phyloP scores from a whole-genome alignment of 192 early-diverging fungal species.

The Gonapodya sp. region DNA sequence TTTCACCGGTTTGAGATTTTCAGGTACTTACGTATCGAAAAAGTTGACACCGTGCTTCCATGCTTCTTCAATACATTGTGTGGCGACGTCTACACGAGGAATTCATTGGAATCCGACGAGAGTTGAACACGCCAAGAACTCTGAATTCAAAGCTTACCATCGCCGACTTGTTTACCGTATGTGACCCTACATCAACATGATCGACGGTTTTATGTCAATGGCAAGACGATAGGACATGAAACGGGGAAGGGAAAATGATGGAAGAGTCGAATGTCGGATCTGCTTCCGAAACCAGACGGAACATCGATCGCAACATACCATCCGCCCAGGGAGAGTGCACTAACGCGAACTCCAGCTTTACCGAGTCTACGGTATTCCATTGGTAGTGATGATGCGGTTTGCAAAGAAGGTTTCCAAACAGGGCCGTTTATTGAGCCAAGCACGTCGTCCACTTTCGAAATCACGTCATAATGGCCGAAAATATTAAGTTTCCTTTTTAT shows the following conservation, averaged over 20 bases:
- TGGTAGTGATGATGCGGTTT: not conserved
- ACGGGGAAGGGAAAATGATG: no score
- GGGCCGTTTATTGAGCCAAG: no score
- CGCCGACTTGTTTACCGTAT: slow-evolving; percentile 46
- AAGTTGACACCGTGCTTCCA: slow-evolving; percentile 69
- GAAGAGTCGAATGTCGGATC: slow-evolving; percentile 26
- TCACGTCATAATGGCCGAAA: no score
- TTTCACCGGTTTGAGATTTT: no score
- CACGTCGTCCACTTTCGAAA: no score
- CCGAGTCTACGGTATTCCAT: slow-evolving; percentile 9
- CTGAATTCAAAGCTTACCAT: slow-evolving; percentile 15
- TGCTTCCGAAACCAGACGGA: slow-evolving; percentile 46
- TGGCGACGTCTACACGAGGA: slow-evolving; percentile 43
- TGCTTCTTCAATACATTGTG: slow-evolving; percentile 55
- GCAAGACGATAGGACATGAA: no score
- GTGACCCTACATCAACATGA: slow-evolving; percentile 28
- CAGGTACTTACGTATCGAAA: slow-evolving; percentile 36
- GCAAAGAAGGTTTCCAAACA: not conserved
- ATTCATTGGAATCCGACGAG: no score
- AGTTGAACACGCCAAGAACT: no score
- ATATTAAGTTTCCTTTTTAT: no score
- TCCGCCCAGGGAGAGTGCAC: slow-evolving; percentile 53
- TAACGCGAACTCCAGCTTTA: slow-evolving; percentile 64
- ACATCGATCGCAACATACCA: slow-evolving; percentile 16
- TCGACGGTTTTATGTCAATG: no score